Conservation (phyloP, 2,329 filamentous ascomycete species). For the Aspergillus sp. region DNA sequence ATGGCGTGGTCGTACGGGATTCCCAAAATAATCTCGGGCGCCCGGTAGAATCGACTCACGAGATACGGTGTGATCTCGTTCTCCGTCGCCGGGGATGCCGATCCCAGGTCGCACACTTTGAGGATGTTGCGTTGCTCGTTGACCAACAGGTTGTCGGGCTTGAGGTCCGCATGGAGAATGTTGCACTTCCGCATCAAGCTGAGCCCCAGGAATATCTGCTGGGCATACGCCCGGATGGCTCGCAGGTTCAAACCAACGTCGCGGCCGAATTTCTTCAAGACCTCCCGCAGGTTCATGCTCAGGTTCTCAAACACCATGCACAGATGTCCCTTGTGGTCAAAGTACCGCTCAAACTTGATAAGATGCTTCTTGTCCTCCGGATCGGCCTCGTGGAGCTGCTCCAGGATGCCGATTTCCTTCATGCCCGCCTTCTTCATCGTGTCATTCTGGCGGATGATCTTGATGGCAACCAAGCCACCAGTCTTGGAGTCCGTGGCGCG, state of each 20-base stretch:
- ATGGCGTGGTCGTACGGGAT: constrained; percentile 93
- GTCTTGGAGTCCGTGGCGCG: constrained; percentile 77
- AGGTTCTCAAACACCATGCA: constrained; percentile 98
- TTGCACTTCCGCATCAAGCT: constrained; percentile 87
- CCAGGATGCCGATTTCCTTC: constrained; percentile 90
- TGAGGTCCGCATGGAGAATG: constrained; percentile 93
- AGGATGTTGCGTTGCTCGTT: constrained; percentile 80
- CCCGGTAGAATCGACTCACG: constrained; percentile 95
- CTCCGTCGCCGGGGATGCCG: constrained; percentile 88
- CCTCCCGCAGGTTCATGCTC: constrained; percentile 86
- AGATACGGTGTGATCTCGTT: constrained; percentile 93
- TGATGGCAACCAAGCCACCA: constrained; percentile 83
- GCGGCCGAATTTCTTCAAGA: constrained; percentile 92
- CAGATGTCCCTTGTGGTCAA: constrained; percentile 92
- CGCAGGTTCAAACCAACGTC: constrained; percentile 88
- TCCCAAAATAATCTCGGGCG: constrained; percentile 95
- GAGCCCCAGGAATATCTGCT: constrained; percentile 90
- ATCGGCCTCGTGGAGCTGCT: constrained; percentile 83
- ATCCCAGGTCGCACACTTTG: constrained; percentile 95
- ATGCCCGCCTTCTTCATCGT: constrained; percentile 86
- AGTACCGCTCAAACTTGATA: constrained; percentile 81
- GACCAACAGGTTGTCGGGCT: constrained; percentile 95
- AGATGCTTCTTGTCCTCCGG: constrained; percentile 89
- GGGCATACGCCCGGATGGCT: constrained; percentile 84
- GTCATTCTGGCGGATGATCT: constrained; percentile 97